Base-by-base conservation (phyloP, 1,139 yeast species). In the Komagataea norvegica region DNA sequence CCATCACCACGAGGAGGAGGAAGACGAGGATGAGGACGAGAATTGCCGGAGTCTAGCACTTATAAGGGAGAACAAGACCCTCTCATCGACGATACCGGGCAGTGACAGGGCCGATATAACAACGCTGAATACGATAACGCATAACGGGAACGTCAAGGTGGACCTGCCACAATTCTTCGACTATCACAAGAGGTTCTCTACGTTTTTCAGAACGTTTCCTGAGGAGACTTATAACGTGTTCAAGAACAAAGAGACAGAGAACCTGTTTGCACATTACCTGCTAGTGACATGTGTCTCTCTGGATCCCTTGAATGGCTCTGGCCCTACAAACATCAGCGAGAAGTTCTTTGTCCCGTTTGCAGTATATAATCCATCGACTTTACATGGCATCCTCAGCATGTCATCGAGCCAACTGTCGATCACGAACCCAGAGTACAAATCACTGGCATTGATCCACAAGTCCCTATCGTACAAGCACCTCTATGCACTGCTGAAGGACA, bases 291-390 rank as follows among this genome's bases (percentile, higher is more conserved):
- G 46, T 17, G 20, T 34, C 8, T 35, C 46, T 6, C 21, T 43
- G 6, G 46, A 43, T 31, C 44, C 46, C 3, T 24, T 40, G 10
- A 33, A 43, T 32, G 46, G 46, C 2, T 34, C 44, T 8, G 46
- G 46, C 6, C 41, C 46, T 8, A 28, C 31, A 32, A 43, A 43
- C 23, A 40, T 43, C 6, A 35, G 42, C 9, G 36, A 43, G 17
- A 40, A 38, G 28, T 43, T 43, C 33, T 43, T 43, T 18, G 29
- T 43, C 1, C 46, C 46, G 1, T 28, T 43, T 20, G 46, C 46
- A 9, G 15, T 43, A 2, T 29, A 36, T 21, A 34, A 40, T 34
- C 46, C 44, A 7, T 35, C 46, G 4, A 38, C 42, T 8, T 23
- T 43, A 14, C 46, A 43, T 29, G 46, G 46, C 5, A 43, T 43